These are phyloP conservation scores for Pterocarpus santalinus DNA, from an alignment of 306 rosid species.

Conservation along the genomic window DNA sequence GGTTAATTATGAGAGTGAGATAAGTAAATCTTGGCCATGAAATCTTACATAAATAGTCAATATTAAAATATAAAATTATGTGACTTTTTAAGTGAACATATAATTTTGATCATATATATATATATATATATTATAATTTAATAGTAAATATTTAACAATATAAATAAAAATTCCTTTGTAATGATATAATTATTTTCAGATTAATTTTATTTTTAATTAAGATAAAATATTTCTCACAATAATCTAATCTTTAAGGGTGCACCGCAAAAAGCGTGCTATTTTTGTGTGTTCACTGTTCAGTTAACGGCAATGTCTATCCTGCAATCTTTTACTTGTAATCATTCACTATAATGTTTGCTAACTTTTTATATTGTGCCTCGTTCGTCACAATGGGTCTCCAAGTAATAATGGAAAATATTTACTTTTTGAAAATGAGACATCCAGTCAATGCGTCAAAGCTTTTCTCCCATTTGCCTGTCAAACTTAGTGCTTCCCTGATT, in stretches of 20 bases:
- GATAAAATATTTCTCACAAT: background rate
- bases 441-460: conserved; percentile 47
- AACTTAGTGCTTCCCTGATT: conserved; percentile 46
- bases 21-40: no score
- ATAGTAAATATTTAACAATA: no score
- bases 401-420: conserved; percentile 49
- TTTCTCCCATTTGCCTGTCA: conserved; percentile 43
- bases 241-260: background rate
- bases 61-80: no score
- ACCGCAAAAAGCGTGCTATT: background rate
- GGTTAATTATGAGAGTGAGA: no score
- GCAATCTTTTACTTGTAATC: background rate
- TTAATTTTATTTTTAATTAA: background rate
- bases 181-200: background rate
- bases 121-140: no score
- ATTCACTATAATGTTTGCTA: background rate
- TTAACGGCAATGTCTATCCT: background rate
- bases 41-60: no score
- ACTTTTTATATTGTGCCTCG: conserved; percentile 1
- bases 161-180: background rate
- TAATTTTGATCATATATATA: no score
- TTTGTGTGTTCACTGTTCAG: background rate
- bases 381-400: conserved; percentile 32
- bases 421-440: conserved; percentile 46
- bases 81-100: no score